Conservation (phyloP, 768 basidiomycete genomes). For the Rhizopogon salebrosus region DNA sequence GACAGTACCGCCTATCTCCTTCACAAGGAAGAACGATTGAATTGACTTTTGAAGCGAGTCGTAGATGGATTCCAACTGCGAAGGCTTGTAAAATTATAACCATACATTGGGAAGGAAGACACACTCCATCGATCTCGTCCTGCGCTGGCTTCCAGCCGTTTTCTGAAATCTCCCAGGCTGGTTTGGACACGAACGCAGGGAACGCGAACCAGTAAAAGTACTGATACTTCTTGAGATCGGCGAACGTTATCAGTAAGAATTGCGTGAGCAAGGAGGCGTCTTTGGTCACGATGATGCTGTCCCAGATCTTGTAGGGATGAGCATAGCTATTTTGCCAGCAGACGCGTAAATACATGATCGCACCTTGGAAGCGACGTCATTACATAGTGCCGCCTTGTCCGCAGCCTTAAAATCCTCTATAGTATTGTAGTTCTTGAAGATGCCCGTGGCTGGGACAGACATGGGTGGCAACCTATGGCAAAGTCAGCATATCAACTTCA, state of each 20-base stretch:
- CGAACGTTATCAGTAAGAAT: constrained; percentile 89
- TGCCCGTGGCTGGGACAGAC: constrained; percentile 52
- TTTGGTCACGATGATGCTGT: constrained; percentile 46
- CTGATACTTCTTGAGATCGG: constrained; percentile 97
- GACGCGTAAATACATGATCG: constrained; percentile 4
- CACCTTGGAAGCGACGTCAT: constrained; percentile 64
- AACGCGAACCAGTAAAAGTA: constrained; percentile 99
- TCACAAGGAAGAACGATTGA: constrained; percentile 61
- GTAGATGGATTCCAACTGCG: constrained; percentile 51
- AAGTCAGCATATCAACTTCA: neutral
- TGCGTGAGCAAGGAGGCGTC: constrained; percentile 56
- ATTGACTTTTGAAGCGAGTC: constrained; percentile 36
- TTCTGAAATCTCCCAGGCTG: constrained; percentile 79
- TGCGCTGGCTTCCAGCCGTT: constrained; percentile 53
- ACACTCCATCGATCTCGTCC: constrained; percentile 31
- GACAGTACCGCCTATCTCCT: constrained; percentile 28
- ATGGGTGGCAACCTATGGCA: constrained; percentile 38
- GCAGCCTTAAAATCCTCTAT: constrained; percentile 92
- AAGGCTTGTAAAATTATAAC: neutral
- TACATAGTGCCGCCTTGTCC: constrained; percentile 86
- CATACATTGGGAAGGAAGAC: neutral
- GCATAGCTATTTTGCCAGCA: neutral
- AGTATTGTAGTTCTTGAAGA: constrained; percentile 93
- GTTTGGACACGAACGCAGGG: constrained; percentile 85
- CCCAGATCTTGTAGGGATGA: constrained; percentile 55